A percentile compares a stretch with the other conserved stretches of the same genome.
Evolutionary conservation across 768 basidiomycete genomes (phyloP).

Genomic region (Hericium rajendrae): DNA sequence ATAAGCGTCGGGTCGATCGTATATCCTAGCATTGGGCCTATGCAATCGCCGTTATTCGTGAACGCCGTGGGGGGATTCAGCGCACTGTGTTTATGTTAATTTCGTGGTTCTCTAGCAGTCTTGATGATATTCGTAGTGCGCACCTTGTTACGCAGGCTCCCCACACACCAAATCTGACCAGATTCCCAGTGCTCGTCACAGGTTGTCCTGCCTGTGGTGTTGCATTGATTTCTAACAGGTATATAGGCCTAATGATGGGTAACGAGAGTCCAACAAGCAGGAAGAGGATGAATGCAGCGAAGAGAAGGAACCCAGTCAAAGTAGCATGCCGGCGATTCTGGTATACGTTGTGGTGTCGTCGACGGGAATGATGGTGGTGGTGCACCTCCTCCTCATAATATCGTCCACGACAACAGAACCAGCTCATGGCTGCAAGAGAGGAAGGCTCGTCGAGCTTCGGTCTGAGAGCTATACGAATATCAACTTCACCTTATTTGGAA

Average conservation of each 20-base stretch:
- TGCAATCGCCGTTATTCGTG: slow-evolving; percentile 39
- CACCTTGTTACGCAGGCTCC: slow-evolving; percentile 65
- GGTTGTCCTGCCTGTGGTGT: slow-evolving; percentile 20
- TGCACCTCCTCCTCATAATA: neutral
- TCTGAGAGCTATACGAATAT: neutral
- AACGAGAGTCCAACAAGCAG: slow-evolving; percentile 69
- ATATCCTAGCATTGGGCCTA: slow-evolving; percentile 63
- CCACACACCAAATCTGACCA: slow-evolving; percentile 73
- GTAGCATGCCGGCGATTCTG: slow-evolving; percentile 37
- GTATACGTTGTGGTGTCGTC: neutral
- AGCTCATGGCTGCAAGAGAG: neutral
- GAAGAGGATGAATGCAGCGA: slow-evolving; percentile 60
- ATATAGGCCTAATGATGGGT: slow-evolving; percentile 64
- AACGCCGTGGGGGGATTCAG: slow-evolving; percentile 29
- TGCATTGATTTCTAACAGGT: slow-evolving; percentile 41
- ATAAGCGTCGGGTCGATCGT: slow-evolving; percentile 38
- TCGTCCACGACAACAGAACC: neutral
- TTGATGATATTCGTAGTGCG: neutral
- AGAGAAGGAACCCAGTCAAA: slow-evolving; percentile 38
- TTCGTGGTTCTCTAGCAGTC: neutral
- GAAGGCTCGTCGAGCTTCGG: neutral
- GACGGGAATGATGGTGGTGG: neutral
- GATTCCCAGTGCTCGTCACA: slow-evolving; percentile 43
- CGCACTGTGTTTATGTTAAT: slow-evolving; percentile 8
- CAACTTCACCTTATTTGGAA: neutral